These are phyloP conservation scores for Chlamydomonas urium DNA, from an alignment of 139 green algal genomes.

Conservation along the genomic window DNA sequence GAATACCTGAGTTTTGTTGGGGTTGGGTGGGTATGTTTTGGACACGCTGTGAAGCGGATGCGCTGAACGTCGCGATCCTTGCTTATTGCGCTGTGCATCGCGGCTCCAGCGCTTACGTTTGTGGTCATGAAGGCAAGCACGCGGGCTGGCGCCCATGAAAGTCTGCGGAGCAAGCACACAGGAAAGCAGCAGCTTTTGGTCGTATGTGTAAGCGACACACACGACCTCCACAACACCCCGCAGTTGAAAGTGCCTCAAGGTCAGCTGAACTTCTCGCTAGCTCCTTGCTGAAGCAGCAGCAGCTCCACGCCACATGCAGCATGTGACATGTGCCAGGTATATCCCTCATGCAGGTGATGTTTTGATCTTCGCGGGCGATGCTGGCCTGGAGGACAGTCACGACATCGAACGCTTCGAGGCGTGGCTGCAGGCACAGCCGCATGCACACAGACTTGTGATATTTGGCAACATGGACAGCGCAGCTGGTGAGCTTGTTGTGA, in stretches of 20 bases:
- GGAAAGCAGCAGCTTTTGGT: no score
- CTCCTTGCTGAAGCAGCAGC: background rate
- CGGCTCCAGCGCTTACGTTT: no score
- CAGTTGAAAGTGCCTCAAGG: background rate
- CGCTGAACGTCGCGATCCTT: no score
- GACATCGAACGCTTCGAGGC: constrained; percentile 5
- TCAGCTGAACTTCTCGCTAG: background rate
- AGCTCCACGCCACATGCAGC: background rate
- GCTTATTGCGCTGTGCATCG: no score
- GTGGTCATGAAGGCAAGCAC: no score
- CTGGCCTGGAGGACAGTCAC: background rate
- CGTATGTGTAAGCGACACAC: no score
- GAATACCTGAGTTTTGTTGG: background rate
- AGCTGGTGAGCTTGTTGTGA: background rate
- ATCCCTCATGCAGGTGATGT: constrained; percentile 3
- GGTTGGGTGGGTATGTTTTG: no score
- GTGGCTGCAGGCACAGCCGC: background rate
- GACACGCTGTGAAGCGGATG: no score
- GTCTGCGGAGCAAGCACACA: no score
- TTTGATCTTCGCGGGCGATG: constrained; percentile 2
- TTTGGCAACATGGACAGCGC: constrained; percentile 12
- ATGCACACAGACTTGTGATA: constrained; percentile 1
- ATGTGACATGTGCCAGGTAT: background rate
- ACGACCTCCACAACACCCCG: background rate
- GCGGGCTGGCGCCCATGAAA: no score